Evolutionary conservation across 2,329 filamentous ascomycete genomes (phyloP), one percentile per base, ranked within the genome.

Genomic region (Parascedosporium putredinis): DNA sequence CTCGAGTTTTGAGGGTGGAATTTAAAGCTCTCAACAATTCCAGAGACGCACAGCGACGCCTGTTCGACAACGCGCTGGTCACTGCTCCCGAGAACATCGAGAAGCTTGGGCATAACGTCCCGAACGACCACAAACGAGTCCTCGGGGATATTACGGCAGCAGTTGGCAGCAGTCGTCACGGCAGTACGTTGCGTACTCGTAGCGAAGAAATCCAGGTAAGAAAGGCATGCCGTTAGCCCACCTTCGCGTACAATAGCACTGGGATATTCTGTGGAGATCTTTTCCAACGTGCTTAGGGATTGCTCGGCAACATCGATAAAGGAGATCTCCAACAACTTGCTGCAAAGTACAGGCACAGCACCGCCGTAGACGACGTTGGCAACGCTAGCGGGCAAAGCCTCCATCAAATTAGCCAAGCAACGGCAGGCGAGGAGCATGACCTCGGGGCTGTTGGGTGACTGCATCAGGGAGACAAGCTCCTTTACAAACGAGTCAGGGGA

Each of bases 261-360:
- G 1, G 93, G 93, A 61, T 95, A 98, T 62, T 98, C 93, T 51
- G 91, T 81, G 0, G 93, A 98, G 46, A 98, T 96, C 68, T 97
- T 98, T 63, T 97, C 90, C 49, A 98, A 73, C 0, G 93, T 98
- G 70, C 89, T 98, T 46, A 98, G 71, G 51, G 93, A 89, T 69
- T 98, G 94, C 68, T 98, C 93, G 33, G 94, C 94, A 49, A 98
- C 74, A 65, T 98, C 93, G 63, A 98, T 98, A 64, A 91, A 98
- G 54, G 91, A 85, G 43, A 97, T 97, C 66, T 97, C 90, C 53
- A 97, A 74, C 25, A 98, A 74, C 67, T 97, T 98, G 62, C 91
- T 87, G 68, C 93, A 97, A 23, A 98, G 72, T 10, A 98, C 83
- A 2, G 93, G 90, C 4, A 98, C 93, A 29, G 93, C 93, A 46